Conservation (phyloP, 345 rosid genomes). For the Ceriops zippeliana region DNA sequence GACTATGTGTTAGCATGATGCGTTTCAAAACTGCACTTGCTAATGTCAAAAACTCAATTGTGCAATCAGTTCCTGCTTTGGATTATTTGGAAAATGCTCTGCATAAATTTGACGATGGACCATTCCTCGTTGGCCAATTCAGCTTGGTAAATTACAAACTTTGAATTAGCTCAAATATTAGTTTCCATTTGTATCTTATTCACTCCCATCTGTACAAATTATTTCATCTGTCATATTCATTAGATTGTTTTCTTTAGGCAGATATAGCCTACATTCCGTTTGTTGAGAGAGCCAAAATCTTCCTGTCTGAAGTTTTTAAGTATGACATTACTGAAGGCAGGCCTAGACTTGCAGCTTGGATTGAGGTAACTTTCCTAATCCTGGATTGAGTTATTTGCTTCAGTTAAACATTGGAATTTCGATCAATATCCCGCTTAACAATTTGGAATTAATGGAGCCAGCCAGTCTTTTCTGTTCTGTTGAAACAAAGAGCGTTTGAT, state of each 20-base stretch:
- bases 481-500: background rate
- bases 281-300: slow-evolving; percentile 54
- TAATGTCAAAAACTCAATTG: slow-evolving; percentile 6
- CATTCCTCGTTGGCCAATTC: slow-evolving; percentile 80
- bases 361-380: slow-evolving; percentile 37
- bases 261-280: slow-evolving; percentile 65
- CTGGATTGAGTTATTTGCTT: background rate
- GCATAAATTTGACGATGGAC: slow-evolving; percentile 65
- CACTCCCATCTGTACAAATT: no score
- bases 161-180: background rate
- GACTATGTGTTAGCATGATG: background rate
- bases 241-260: background rate
- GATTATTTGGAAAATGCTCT: slow-evolving; percentile 72
- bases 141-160: slow-evolving; percentile 50
- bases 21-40: background rate
- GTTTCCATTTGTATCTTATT: background rate
- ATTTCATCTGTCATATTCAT: no score
- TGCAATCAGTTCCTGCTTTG: slow-evolving; percentile 52
- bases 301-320: slow-evolving; percentile 45
- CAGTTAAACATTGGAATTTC: background rate
- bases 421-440: background rate
- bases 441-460: background rate
- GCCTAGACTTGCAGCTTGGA: slow-evolving; percentile 74
- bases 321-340: slow-evolving; percentile 62
- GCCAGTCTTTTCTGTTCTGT: background rate